Conservation (phyloP, 176 grass and related monocot genomes). For the Musa troglodytarum region DNA sequence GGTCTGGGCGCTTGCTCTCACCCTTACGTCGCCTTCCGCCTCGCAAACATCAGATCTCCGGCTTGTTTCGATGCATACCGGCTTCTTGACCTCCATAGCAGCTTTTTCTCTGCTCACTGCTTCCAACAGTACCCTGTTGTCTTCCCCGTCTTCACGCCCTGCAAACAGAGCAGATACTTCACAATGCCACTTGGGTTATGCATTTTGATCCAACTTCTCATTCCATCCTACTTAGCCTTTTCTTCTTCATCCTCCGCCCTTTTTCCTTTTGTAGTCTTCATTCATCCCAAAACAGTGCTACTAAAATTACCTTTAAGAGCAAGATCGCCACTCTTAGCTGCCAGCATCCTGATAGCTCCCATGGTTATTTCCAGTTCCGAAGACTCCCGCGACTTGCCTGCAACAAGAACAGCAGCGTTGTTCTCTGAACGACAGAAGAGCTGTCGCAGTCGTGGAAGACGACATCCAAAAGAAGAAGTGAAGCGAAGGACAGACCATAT, state of each 20-base stretch:
- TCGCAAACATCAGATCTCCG: slow-evolving; percentile 52
- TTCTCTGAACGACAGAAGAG: not conserved
- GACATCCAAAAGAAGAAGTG: not conserved
- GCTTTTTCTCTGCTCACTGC: not conserved
- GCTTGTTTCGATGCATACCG: slow-evolving; percentile 42
- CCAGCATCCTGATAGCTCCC: not conserved
- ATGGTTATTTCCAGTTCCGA: not conserved
- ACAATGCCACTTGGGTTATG: not conserved
- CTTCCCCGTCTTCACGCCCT: not conserved
- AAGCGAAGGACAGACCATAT: slow-evolving; percentile 23
- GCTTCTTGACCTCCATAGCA: slow-evolving; percentile 15
- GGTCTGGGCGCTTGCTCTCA: slow-evolving; percentile 10
- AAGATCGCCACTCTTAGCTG: not conserved
- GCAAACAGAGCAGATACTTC: not conserved
- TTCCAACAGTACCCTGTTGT: not conserved
- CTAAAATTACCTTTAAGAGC: not conserved
- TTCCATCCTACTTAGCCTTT: not conserved
- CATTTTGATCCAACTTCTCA: not conserved
- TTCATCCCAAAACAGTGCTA: not conserved
- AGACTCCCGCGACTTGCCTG: not conserved
- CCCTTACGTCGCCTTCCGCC: slow-evolving; percentile 44
- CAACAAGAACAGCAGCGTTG: not conserved
- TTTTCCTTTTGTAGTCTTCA: not conserved
- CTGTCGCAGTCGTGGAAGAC: not conserved
- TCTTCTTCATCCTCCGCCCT: not conserved